phyloP scores from a whole-genome alignment of 2,329 filamentous ascomycete species.

The Pseudofabraea citricarpa region DNA sequence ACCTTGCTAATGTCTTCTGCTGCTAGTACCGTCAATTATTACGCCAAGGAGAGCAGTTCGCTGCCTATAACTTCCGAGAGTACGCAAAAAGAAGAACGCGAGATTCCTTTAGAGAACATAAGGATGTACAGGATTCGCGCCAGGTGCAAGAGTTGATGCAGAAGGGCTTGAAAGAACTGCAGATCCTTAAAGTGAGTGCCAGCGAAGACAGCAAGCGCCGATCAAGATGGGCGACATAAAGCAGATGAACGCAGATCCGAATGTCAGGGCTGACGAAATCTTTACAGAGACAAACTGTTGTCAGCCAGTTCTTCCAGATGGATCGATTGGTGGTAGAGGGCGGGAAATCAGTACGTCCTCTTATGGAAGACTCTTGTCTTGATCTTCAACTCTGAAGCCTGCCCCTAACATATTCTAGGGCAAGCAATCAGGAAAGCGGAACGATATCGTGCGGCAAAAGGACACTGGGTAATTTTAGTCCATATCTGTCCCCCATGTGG shows the following conservation, averaged over 20 bases:
- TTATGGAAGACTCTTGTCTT: too few relatives aligned
- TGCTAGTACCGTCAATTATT: conserved; percentile 84
- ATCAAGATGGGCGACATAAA: too few relatives aligned
- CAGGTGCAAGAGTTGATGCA: conserved; percentile 85
- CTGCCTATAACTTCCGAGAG: conserved; percentile 95
- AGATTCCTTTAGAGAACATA: conserved; percentile 85
- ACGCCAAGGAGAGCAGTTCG: conserved; percentile 80
- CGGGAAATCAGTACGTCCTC: conserved; percentile 62
- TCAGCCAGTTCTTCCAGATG: conserved; percentile 92
- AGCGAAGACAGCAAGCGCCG: too few relatives aligned
- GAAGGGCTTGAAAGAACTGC: conserved; percentile 79
- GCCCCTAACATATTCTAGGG: conserved; percentile 51
- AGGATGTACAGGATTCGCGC: conserved; percentile 65
- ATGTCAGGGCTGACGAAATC: background rate
- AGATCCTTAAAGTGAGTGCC: conserved; percentile 79
- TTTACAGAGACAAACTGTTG: conserved; percentile 80
- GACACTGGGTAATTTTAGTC: conserved; percentile 73
- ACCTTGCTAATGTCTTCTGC: too few relatives aligned
- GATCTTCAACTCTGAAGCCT: too few relatives aligned
- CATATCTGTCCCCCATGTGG: too few relatives aligned
- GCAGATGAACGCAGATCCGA: background rate
- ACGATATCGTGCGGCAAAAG: conserved; percentile 69
- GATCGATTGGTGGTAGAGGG: conserved; percentile 91
- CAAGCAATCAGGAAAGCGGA: conserved; percentile 63
- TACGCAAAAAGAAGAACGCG: conserved; percentile 88